phyloP scores from a whole-genome alignment of 306 rosid species.

The barrel medic (Medicago truncatula) region MtrunA17r5.0-ANR NC_053048.1:31451501-31452000 shows the following conservation, averaged over 20 bases:
- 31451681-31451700: constrained; percentile 96
- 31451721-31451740: constrained; percentile 98
- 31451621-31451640: constrained; percentile 86
- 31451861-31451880: constrained; percentile 98
- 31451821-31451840: constrained; percentile 90
- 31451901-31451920: constrained; percentile 76
- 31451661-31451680: constrained; percentile 99
- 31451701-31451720: constrained; percentile 88
- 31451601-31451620: constrained; percentile 92
- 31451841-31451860: constrained; percentile 96
- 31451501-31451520: background rate
- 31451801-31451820: constrained; percentile 99
- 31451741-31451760: constrained; percentile 95
- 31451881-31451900: constrained; percentile 97
- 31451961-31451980: background rate
- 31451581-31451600: constrained; percentile 81
- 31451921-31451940: constrained; percentile 30
- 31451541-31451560: background rate
- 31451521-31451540: constrained; percentile 12
- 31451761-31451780: constrained; percentile 89
- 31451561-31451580: background rate
- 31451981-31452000: constrained; percentile 3
- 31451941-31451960: background rate
- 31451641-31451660: constrained; percentile 94
- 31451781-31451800: constrained; percentile 95